phyloP scores from a whole-genome alignment of 2,329 filamentous ascomycete species.

The Polytolypa hystricis region DNA sequence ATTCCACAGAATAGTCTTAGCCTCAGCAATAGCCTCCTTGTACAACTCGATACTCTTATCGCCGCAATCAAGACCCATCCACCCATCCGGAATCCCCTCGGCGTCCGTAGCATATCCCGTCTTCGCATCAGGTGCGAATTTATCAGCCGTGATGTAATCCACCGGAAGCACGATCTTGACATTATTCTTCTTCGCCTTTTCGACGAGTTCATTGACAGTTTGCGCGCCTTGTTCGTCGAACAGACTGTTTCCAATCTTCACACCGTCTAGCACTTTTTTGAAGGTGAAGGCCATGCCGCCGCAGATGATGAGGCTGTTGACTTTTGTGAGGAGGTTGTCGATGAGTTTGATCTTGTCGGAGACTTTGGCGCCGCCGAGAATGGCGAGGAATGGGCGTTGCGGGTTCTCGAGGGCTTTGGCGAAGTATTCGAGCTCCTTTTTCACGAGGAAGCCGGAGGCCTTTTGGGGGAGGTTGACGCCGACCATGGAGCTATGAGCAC shows the following conservation, averaged over 20 bases:
- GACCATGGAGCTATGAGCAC: slow-evolving; percentile 98
- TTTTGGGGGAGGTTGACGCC: slow-evolving; percentile 92
- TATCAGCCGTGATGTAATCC: slow-evolving; percentile 93
- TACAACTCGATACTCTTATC: slow-evolving; percentile 79
- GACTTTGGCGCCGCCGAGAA: slow-evolving; percentile 95
- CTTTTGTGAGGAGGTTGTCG: slow-evolving; percentile 96
- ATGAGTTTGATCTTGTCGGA: slow-evolving; percentile 99
- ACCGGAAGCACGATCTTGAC: slow-evolving; percentile 91
- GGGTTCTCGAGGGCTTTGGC: slow-evolving; percentile 90
- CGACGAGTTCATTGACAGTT: slow-evolving; percentile 74
- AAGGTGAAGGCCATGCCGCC: slow-evolving; percentile 99
- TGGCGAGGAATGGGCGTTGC: slow-evolving; percentile 92
- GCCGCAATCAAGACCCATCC: slow-evolving; percentile 95
- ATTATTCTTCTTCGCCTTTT: slow-evolving; percentile 93
- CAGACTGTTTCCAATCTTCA: slow-evolving; percentile 80
- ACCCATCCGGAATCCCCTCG: slow-evolving; percentile 87
- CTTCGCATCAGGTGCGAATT: slow-evolving; percentile 77
- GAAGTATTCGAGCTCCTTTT: slow-evolving; percentile 99
- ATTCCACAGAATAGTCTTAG: slow-evolving; percentile 98
- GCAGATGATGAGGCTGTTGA: slow-evolving; percentile 92
- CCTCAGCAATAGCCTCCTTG: slow-evolving; percentile 73
- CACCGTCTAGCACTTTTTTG: slow-evolving; percentile 93
- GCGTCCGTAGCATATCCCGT: slow-evolving; percentile 72
- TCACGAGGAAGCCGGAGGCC: slow-evolving; percentile 96
- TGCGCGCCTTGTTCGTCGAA: slow-evolving; percentile 92